phyloP scores from a whole-genome alignment of 495 filamentous ascomycete species.

The Talaromyces liani region DNA sequence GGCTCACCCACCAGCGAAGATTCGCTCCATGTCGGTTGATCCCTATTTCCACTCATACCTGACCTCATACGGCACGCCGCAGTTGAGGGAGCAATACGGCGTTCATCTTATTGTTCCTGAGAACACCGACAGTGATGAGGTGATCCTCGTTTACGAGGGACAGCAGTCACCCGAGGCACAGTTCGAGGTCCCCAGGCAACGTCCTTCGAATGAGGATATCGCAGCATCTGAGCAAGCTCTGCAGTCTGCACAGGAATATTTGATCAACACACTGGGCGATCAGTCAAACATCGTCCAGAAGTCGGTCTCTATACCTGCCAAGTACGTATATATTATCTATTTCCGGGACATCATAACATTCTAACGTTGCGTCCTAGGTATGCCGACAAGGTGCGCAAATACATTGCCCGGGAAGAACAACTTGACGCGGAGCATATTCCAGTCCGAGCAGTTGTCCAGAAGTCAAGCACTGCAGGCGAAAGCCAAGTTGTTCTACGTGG shows the following conservation, averaged over 20 bases:
- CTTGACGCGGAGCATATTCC: constrained; percentile 60
- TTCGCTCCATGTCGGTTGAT: constrained; percentile 64
- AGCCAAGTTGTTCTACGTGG: constrained; percentile 65
- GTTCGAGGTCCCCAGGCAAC: constrained; percentile 62
- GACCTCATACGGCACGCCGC: constrained; percentile 51
- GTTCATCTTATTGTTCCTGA: constrained; percentile 75
- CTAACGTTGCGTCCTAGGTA: constrained; percentile 23
- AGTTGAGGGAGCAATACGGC: constrained; percentile 64
- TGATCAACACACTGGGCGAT: constrained; percentile 60
- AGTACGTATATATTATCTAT: constrained; percentile 39
- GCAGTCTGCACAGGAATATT: constrained; percentile 61
- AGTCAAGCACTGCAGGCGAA: constrained; percentile 10
- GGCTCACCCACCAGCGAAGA: constrained; percentile 69
- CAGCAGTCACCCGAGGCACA: constrained; percentile 41
- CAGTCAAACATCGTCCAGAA: constrained; percentile 62
- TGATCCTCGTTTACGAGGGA: constrained; percentile 83
- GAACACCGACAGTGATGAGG: constrained; percentile 50
- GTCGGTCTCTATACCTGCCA: constrained; percentile 62
- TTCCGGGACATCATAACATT: constrained; percentile 15
- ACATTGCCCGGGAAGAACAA: constrained; percentile 69
- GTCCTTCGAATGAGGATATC: constrained; percentile 52
- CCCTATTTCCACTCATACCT: constrained; percentile 82
- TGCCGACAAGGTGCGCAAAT: constrained; percentile 71
- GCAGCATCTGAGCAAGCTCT: constrained; percentile 61
- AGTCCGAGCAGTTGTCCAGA: constrained; percentile 57